Evolutionary conservation across 2,329 filamentous ascomycete genomes (phyloP).

Genomic region (Orbilia ellipsospora): DNA sequence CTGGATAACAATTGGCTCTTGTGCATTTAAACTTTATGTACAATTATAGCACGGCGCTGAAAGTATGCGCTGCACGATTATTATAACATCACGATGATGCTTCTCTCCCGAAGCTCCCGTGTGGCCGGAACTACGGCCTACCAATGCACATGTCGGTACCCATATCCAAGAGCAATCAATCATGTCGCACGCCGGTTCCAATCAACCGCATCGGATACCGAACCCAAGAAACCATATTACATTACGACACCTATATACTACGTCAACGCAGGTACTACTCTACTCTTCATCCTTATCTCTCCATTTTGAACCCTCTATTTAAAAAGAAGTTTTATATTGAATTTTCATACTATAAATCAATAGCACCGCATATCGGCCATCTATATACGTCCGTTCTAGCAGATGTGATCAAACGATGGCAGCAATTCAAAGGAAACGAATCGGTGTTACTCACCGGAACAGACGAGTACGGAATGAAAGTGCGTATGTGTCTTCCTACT

Average conservation of each 20-base stretch:
- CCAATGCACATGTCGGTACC: not conserved
- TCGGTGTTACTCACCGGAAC: slow-evolving; percentile 88
- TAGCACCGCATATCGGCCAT: slow-evolving; percentile 93
- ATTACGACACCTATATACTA: slow-evolving; percentile 98
- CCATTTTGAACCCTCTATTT: too few relatives aligned
- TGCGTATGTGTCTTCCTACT: slow-evolving; percentile 57
- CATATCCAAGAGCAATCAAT: not conserved
- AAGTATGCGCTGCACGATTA: slow-evolving; percentile 29
- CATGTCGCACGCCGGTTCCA: slow-evolving; percentile 22
- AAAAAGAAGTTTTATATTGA: too few relatives aligned
- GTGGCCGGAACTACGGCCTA: slow-evolving; percentile 7
- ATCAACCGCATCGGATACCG: slow-evolving; percentile 13
- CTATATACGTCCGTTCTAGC: slow-evolving; percentile 91
- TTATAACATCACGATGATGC: not conserved
- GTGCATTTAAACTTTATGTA: not conserved
- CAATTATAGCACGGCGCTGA: slow-evolving; percentile 21
- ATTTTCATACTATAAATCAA: slow-evolving; percentile 8
- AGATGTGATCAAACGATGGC: slow-evolving; percentile 93
- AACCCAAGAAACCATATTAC: slow-evolving; percentile 82
- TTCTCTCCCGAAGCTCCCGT: slow-evolving; percentile 6
- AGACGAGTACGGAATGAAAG: slow-evolving; percentile 96
- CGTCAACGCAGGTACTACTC: slow-evolving; percentile 83
- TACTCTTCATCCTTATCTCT: not conserved
- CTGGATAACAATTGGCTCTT: too few relatives aligned
- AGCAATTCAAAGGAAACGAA: slow-evolving; percentile 76